Conservation (phyloP, 2,329 filamentous ascomycete species). For the Podosphaera leucotricha region DNA sequence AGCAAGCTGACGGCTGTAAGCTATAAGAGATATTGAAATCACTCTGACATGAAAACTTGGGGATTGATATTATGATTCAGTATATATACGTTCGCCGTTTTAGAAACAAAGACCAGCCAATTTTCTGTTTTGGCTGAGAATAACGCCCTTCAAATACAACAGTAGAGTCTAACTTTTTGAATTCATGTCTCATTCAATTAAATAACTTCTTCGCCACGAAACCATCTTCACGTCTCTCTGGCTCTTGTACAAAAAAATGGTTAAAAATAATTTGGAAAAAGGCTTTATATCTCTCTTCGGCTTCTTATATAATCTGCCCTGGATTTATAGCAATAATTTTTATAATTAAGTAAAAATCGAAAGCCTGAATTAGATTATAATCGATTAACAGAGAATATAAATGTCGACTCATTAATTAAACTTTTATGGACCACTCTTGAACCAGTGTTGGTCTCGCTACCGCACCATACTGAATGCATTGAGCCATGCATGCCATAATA, state of each 20-base stretch:
- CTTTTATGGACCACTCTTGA: constrained; percentile 4
- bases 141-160: background rate
- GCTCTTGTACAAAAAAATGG: background rate
- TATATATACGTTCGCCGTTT: background rate
- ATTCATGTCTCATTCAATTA: background rate
- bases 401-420: background rate
- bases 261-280: background rate
- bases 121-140: background rate
- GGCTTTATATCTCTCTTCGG: background rate
- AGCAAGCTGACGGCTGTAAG: too few species aligned
- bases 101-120: background rate
- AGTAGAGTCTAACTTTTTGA: background rate
- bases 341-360: background rate
- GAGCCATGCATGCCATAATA: constrained; percentile 7
- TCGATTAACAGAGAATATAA: background rate
- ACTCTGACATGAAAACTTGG: too few species aligned
- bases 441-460: constrained; percentile 4
- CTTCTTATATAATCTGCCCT: too few species aligned
- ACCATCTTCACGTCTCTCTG: background rate
- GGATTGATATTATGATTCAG: too few species aligned
- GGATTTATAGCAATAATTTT: background rate
- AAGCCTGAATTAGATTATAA: background rate
- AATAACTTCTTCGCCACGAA: background rate
- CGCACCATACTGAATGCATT: constrained; percentile 5
- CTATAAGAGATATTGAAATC: too few species aligned